Evolutionary conservation across 2,329 filamentous ascomycete species (phyloP).

Genomic region (Annulohypoxylon truncatum): DNA sequence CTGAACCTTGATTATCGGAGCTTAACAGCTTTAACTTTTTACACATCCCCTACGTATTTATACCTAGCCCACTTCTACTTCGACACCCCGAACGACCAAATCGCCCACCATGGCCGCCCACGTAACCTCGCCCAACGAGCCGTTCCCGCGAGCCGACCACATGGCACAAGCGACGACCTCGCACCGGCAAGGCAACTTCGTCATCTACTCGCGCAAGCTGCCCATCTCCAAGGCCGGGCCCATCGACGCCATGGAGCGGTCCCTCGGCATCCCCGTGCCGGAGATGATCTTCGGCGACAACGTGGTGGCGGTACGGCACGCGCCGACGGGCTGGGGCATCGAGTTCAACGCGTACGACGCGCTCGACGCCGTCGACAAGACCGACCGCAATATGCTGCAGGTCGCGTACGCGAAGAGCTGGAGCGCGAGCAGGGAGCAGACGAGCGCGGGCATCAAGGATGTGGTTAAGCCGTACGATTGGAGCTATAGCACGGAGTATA

Average conservation of each 20-base stretch:
- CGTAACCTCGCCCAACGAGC: slow-evolving; percentile 59
- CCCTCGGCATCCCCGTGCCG: slow-evolving; percentile 86
- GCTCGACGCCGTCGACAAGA: slow-evolving; percentile 93
- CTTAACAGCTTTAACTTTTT: background rate
- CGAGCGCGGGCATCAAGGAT: slow-evolving; percentile 88
- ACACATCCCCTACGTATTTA: background rate
- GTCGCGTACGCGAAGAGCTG: slow-evolving; percentile 93
- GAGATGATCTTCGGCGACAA: slow-evolving; percentile 99
- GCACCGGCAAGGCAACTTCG: slow-evolving; percentile 74
- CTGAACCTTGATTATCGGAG: background rate
- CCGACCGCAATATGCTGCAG: slow-evolving; percentile 87
- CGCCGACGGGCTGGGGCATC: slow-evolving; percentile 80
- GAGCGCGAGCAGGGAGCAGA: slow-evolving; percentile 75
- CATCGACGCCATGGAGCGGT: slow-evolving; percentile 85
- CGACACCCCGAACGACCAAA: background rate
- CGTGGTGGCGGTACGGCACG: slow-evolving; percentile 78
- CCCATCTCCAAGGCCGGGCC: slow-evolving; percentile 93
- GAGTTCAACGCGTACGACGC: slow-evolving; percentile 88
- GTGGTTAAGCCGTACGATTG: slow-evolving; percentile 97
- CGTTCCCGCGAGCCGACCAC: slow-evolving; percentile 64
- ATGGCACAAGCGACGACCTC: slow-evolving; percentile 66
- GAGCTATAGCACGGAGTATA: slow-evolving; percentile 94
- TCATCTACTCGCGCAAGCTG: slow-evolving; percentile 85
- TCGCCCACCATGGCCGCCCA: slow-evolving; percentile 46
- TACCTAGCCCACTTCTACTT: background rate